Evolutionary conservation across 208 protist genomes (phyloP).

Genomic region (Trypanosomatidae sp.): DNA sequence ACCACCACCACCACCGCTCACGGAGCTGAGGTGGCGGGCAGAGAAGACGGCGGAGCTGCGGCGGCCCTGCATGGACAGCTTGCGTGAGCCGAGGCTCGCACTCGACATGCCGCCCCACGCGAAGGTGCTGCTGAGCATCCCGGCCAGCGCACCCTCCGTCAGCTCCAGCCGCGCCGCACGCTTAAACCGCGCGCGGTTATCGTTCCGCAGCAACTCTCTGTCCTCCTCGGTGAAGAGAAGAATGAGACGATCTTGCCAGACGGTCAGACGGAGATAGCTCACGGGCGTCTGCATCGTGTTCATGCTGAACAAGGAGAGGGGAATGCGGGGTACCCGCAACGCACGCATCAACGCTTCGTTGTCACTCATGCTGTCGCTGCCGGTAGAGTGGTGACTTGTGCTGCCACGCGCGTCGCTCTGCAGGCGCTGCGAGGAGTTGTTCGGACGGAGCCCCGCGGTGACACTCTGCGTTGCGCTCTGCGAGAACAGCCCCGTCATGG

Average conservation of each 20-base stretch:
- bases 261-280: slow-evolving; percentile 38
- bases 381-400: too few species aligned
- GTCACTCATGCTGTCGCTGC: too few species aligned
- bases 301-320: slow-evolving; percentile 28
- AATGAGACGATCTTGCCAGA: slow-evolving; percentile 50
- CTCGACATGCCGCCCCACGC: slow-evolving; percentile 19
- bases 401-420: too few species aligned
- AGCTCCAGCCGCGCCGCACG: slow-evolving; percentile 37
- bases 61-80: too few species aligned
- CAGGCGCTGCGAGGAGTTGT: too few species aligned
- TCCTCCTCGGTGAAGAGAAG: slow-evolving; percentile 34
- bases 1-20: too few species aligned
- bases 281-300: slow-evolving; percentile 39
- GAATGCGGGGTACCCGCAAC: slow-evolving; percentile 12
- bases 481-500: neutral
- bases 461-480: neutral
- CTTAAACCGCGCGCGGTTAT: slow-evolving; percentile 31
- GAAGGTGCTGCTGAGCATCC: slow-evolving; percentile 22
- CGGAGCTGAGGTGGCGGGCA: too few species aligned
- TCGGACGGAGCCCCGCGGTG: too few species aligned
- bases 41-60: too few species aligned
- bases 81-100: too few species aligned
- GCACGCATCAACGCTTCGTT: slow-evolving; percentile 8
- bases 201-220: slow-evolving; percentile 32
- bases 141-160: slow-evolving; percentile 19